Evolutionary conservation across 257 asterid species (phyloP), one percentile per base, ranked within the genome.

Genomic region (Lycium ferocissimum): DNA sequence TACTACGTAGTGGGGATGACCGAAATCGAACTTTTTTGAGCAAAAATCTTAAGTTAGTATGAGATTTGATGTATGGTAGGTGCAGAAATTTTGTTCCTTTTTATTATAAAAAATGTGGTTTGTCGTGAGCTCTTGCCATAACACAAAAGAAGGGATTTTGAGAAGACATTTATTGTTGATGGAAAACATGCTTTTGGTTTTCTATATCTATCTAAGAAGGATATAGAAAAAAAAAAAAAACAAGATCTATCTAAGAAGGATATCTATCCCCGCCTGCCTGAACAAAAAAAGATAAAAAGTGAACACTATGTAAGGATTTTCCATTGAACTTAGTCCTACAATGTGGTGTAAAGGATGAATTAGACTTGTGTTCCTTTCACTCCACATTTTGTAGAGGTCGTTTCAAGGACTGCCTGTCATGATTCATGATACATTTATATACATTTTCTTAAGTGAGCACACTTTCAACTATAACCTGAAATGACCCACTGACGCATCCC

Each of bases 41-140:
- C 72, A 11, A 65, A 26, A 5, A 26, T 65, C 35, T 65, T 26
- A 10, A 22, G 40, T 22, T 65, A 26, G 73, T 33, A 33, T 66
- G 45, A 66, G 45, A 66, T 66, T 66, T 66, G 73, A 66, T 66
- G 73, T 66, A 66, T 35, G 6, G 43, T 66, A 18, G 67, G 35
- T 61, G 67, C 33, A 8, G 26, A 18, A 61, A 20, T 57, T 57
- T 22, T 57, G n/a, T 57, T 26, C 63, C 63, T 17, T 57, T 57
- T 17, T 5, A 20, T 22, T 63, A 3, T 63, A 9, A 3, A 22
- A 22, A 63, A 22, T 26, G 33, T 63, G 38, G 38, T 63, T 26
- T 22, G 40, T 22, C 10, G 15, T 63, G 71, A 63, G 40, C 71
- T 63, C 40, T 63, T 63, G 40, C 71, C 71, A 63, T 63, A 26